Percentiles rank a stretch among this genome's conserved stretches.
Conservation (phyloP, 2,329 filamentous ascomycete genomes). For the Plenodomus tracheiphilus region DNA sequence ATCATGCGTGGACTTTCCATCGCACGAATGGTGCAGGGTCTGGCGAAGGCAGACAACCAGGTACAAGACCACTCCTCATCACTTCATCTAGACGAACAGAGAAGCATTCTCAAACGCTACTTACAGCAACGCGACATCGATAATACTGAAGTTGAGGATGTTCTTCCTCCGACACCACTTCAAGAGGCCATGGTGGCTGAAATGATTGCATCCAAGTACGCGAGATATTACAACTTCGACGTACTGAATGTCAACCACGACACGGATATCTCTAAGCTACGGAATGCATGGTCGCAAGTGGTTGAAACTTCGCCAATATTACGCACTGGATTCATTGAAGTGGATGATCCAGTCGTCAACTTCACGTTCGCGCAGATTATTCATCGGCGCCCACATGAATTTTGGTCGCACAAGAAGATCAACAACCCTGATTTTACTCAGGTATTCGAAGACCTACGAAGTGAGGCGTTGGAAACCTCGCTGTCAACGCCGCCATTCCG, state of each 20-base stretch:
- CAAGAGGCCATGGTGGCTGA: conserved; percentile 86
- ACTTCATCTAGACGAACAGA: conserved; percentile 21
- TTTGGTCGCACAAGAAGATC: conserved; percentile 38
- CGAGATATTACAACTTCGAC: conserved; percentile 85
- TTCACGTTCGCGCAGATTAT: conserved; percentile 62
- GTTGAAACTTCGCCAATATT: conserved; percentile 68
- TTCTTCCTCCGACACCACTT: conserved; percentile 77
- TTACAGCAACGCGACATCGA: conserved; percentile 40
- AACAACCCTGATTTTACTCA: conserved; percentile 17
- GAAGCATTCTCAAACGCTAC: conserved; percentile 44
- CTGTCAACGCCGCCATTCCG: conserved; percentile 30
- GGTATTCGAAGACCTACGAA: conserved; percentile 38
- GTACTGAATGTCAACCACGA: conserved; percentile 63
- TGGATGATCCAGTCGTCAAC: conserved; percentile 63
- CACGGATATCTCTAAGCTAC: conserved; percentile 61
- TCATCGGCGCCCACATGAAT: conserved; percentile 34
- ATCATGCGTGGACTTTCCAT: conserved; percentile 76
- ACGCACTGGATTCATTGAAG: conserved; percentile 70
- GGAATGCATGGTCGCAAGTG: conserved; percentile 64
- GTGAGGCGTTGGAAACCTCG: conserved; percentile 34
- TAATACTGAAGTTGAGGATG: conserved; percentile 54
- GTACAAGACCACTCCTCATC: conserved; percentile 5
- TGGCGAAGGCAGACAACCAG: conserved; percentile 8
- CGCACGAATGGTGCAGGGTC: conserved; percentile 55
- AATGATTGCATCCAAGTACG: conserved; percentile 75